phyloP scores from a whole-genome alignment of 345 rosid species.

The Syzygium grande region DNA sequence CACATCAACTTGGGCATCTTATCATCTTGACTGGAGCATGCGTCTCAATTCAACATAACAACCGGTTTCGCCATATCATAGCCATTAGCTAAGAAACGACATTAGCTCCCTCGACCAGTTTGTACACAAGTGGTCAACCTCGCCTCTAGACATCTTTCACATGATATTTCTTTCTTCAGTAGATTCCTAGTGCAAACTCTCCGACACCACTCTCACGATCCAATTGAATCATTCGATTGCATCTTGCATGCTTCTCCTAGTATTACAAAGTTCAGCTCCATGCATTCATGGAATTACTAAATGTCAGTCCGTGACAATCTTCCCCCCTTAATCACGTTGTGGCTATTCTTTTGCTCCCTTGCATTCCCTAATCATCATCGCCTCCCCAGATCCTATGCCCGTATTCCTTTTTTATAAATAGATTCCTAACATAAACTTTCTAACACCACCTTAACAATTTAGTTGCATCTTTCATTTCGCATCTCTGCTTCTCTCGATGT shows the following conservation, averaged over 20 bases:
- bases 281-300: not conserved
- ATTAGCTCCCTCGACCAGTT: too few species aligned
- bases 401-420: not conserved
- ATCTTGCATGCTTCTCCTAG: not conserved
- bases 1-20: too few species aligned
- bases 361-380: too few species aligned
- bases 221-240: accelerated
- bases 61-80: accelerated
- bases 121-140: too few species aligned
- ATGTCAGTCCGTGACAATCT: not conserved
- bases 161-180: not conserved
- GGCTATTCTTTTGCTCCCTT: too few species aligned
- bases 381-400: too few species aligned
- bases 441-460: not conserved
- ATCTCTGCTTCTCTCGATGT: not conserved
- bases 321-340: too few species aligned
- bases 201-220: not conserved
- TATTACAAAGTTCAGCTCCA: not conserved
- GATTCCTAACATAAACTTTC: not conserved
- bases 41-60: too few species aligned
- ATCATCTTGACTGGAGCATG: accelerated
- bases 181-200: not conserved
- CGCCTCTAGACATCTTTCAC: too few species aligned
- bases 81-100: too few species aligned
- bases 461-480: not conserved